Conservation (phyloP, 1,284 basidiomycete genomes). For the Puccinia novopanici region DNA sequence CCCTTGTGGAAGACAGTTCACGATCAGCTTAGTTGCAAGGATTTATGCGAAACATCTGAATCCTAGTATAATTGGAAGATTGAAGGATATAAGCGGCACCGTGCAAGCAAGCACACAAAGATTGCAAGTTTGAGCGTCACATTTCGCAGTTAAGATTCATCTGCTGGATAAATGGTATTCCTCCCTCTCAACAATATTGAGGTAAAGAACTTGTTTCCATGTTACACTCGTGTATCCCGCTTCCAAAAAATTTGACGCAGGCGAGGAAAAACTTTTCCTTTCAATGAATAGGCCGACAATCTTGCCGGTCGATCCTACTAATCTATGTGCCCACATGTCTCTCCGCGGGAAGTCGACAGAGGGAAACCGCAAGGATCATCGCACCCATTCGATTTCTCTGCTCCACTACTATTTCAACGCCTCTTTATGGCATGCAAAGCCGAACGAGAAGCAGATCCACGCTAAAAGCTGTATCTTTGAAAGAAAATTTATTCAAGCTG, state of each 20-base stretch:
- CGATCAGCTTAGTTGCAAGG: background rate
- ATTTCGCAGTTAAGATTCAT: background rate
- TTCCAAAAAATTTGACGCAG: background rate
- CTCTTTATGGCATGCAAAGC: background rate
- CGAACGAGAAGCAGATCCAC: background rate
- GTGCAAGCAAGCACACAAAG: background rate
- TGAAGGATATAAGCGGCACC: background rate
- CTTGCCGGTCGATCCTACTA: background rate
- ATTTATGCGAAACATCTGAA: background rate
- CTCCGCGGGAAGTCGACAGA: background rate
- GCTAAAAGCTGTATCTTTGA: background rate
- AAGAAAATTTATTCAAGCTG: background rate
- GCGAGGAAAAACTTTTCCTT: background rate
- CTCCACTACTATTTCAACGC: background rate
- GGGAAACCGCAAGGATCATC: background rate
- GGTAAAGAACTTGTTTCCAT: background rate
- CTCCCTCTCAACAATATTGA: too few species aligned
- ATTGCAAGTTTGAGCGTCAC: background rate
- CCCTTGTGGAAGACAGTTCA: background rate
- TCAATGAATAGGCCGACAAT: background rate
- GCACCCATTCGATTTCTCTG: background rate
- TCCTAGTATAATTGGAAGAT: background rate
- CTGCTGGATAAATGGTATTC: background rate
- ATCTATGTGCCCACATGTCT: background rate
- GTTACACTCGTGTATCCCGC: background rate